Base-by-base conservation (phyloP, 352 stramenopile species). In the Phytophthora hybrid region DNA sequence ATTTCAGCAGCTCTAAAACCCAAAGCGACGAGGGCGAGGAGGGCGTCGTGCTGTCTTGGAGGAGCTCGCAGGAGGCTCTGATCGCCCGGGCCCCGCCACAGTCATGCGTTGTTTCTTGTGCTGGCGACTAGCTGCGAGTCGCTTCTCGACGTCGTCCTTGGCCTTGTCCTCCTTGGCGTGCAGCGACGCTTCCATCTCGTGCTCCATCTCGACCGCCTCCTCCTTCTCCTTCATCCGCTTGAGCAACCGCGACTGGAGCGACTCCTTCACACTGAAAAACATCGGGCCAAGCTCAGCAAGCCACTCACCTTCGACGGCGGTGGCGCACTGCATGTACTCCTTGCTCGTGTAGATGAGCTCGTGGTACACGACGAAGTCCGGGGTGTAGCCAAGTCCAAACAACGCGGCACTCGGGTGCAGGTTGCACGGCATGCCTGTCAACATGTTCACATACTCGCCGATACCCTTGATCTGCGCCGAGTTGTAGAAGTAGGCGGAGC, bases 331-430 rank as follows among this genome's bases (percentile, higher is more conserved):
- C 97, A 99, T 99, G 84, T 99, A 99, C 75, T 96, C 88, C 69
- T 99, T 99, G 37, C 92, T 98, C n/a, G 98, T 99, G 78, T 98
- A 98, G 53, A 99, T 99, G 8, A 99, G 91, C 80, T 99, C 98
- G 78, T 99, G 98, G 77, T 99, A 99, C 29, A 98, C 98, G 5
- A 99, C 97, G 86, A 99, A 99, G 81, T 99, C 98, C 16, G 98
- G 98, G 23, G 97, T 99, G 84, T 99, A 99, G 18, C 98, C 98
- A 18, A 99, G 83, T 13, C 98, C 97, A 82, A 98, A 99, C 16
- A 99, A 76, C n/a, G 98, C 97, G 32, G 93, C 98, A 52, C 93
- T 98, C 10, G 98, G 98, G 80, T 99, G 98, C 21, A 99, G 75
- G 37, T 98, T 91, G 73, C 93, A 99, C 47, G 98, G 97, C 82